These are phyloP conservation scores for Gamsiella multidivaricata DNA, from an alignment of 192 early-diverging fungal genomes.

Conservation along the genomic window DNA sequence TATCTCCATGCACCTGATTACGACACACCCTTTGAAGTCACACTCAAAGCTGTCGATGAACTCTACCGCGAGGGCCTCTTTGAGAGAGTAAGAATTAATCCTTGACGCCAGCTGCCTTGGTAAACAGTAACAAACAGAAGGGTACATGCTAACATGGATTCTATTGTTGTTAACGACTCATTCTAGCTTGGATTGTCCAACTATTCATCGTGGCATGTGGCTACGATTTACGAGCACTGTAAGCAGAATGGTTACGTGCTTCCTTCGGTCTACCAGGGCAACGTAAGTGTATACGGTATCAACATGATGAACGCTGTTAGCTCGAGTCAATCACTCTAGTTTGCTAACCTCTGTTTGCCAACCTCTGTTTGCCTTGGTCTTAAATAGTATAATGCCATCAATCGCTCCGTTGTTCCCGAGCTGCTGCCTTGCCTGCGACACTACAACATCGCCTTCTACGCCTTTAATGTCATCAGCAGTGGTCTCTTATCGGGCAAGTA, in stretches of 20 bases:
- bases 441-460: too few relatives aligned
- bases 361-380: too few relatives aligned
- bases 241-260: slow-evolving; percentile 45
- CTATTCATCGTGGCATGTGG: slow-evolving; percentile 44
- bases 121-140: too few relatives aligned
- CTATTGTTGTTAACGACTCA: neutral
- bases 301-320: too few relatives aligned
- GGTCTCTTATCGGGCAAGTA: too few relatives aligned
- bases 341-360: too few relatives aligned
- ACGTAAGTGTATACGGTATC: too few relatives aligned
- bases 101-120: neutral
- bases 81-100: slow-evolving; percentile 16
- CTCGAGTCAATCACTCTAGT: too few relatives aligned
- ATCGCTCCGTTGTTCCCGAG: too few relatives aligned
- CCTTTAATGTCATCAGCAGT: too few relatives aligned
- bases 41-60: slow-evolving; percentile 66
- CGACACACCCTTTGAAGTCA: slow-evolving; percentile 60
- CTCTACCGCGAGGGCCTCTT: slow-evolving; percentile 65
- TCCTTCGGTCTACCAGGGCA: slow-evolving; percentile 52
- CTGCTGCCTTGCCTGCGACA: too few relatives aligned
- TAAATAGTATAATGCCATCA: too few relatives aligned
- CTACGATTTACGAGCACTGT: slow-evolving; percentile 34
- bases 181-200: slow-evolving; percentile 49
- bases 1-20: slow-evolving; percentile 74
- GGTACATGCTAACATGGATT: neutral